phyloP scores from a whole-genome alignment of 257 asterid species.

The Rhazya stricta region DNA sequence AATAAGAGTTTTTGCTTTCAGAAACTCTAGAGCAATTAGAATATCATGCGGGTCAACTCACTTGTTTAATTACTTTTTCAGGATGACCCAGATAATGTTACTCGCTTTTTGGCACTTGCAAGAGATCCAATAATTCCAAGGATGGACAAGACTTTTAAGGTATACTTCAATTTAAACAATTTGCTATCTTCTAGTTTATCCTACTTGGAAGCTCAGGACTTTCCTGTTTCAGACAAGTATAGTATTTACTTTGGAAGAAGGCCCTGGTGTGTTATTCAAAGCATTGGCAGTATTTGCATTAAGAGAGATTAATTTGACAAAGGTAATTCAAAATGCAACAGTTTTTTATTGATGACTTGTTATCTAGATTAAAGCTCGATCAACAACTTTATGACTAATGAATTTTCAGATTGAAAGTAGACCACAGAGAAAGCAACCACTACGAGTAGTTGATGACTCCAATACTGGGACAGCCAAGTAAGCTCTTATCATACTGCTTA shows the following conservation, averaged over 20 bases:
- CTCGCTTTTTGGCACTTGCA: slow-evolving; percentile 26
- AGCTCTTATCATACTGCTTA: neutral
- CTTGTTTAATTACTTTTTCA: slow-evolving; percentile 6
- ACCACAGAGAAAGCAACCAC: slow-evolving; percentile 28
- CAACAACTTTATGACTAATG: neutral
- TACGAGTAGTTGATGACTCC: slow-evolving; percentile 27
- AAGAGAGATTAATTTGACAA: slow-evolving; percentile 25
- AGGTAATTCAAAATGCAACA: slow-evolving; percentile 4
- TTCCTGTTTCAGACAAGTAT: slow-evolving; percentile 27
- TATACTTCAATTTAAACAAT: neutral
- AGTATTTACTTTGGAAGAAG: slow-evolving; percentile 30
- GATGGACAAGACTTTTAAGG: slow-evolving; percentile 24
- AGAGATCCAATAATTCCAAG: slow-evolving; percentile 31
- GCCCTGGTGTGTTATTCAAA: slow-evolving; percentile 31
- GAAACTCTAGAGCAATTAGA: neutral
- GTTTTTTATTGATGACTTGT: neutral
- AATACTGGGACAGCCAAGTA: slow-evolving; percentile 31
- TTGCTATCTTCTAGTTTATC: neutral
- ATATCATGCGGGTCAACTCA: neutral
- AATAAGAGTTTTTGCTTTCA: neutral
- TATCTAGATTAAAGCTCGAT: neutral
- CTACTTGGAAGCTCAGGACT: neutral
- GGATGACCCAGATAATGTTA: slow-evolving; percentile 24
- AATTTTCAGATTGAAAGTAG: slow-evolving; percentile 30
- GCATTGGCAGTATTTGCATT: slow-evolving; percentile 34